phyloP scores from a whole-genome alignment of 2,329 filamentous ascomycete species.

The Dactylellina sp. region DNA sequence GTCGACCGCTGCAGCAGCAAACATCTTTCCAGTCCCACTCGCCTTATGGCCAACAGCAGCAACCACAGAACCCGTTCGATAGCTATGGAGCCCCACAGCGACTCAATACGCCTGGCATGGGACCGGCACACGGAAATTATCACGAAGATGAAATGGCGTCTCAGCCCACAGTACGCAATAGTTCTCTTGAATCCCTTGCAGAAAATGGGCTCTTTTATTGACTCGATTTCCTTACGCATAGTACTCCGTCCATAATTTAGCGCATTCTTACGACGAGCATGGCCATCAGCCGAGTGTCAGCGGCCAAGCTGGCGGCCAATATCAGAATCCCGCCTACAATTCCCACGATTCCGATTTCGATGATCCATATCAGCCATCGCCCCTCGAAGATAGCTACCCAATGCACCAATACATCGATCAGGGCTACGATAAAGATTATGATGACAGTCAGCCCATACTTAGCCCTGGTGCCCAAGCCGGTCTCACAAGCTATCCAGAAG shows the following conservation, averaged over 20 bases:
- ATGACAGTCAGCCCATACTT: constrained; percentile 68
- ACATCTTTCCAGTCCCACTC: background rate
- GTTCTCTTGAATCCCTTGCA: background rate
- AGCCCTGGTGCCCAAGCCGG: constrained; percentile 63
- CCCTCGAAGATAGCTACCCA: constrained; percentile 70
- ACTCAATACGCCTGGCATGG: constrained; percentile 43
- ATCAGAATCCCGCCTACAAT: constrained; percentile 73
- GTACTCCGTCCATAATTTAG: constrained; percentile 78
- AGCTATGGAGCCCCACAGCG: constrained; percentile 43
- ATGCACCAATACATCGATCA: constrained; percentile 67
- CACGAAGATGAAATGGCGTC: constrained; percentile 51
- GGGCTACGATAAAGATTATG: constrained; percentile 67
- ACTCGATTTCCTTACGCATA: constrained; percentile 61
- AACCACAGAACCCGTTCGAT: constrained; percentile 47
- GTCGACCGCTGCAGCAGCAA: constrained; percentile 48
- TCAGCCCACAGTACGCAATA: constrained; percentile 42
- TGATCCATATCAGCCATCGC: constrained; percentile 80
- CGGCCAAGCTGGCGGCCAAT: constrained; percentile 75
- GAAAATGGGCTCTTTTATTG: constrained; percentile 17
- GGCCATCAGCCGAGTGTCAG: constrained; percentile 66
- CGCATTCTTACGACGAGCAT: constrained; percentile 73
- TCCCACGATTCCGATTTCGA: constrained; percentile 91
- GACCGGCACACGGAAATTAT: constrained; percentile 54
- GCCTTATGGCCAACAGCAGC: constrained; percentile 32
- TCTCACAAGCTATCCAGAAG: constrained; percentile 57